Base-by-base conservation (phyloP, 805 yeast species). In the Wickerhamomyces bovis region DNA sequence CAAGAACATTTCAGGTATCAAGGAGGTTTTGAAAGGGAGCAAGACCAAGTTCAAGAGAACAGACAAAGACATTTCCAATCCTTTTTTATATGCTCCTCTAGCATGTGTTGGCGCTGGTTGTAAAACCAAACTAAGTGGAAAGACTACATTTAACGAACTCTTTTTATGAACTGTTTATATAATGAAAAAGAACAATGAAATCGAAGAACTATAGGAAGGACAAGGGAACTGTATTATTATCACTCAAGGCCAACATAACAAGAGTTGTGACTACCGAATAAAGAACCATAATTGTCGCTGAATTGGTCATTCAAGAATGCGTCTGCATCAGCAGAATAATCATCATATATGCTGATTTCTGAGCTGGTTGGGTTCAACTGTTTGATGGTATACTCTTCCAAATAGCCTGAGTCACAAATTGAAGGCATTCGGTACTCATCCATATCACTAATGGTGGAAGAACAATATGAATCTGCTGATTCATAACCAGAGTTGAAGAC, bases 61-160 rank as follows among this genome's bases (percentile, higher is more conserved):
- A 48, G 38, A 57, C 7, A 43, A 41, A 10, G 39, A 22, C 28
- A 57, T 58, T 16, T 35, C 49, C 1, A 69, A 72, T 53, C 75
- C 76, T 1, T 68, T 64, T 39, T 62, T 68, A 40, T 75, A 69
- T 52, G 80, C 86, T 0, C 89, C 89, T 0, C 62, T 68, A 36
- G 64, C 64, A 41, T 84, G 92, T 58, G 79, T 81, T 30, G 85
- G 77, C 2, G 48, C 56, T 1, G 75, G 61, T 3, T 84, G 92
- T 56, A 67, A 58, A 2, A 62, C 62, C 22, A 52, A 58, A 23
- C 64, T 82, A 35, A 69, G 74, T 13, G 69, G 71, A 0, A 72
- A 72, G 36, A 75, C 70, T 44, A 72, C 71, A 20, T 81, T 84
- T 61, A 70, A 72, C 26, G 89, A 83, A 58, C 61, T 82, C 30